Evolutionary conservation across 148 eudicot genomes (phyloP).

Genomic region (Gaultheria prostrata): DNA sequence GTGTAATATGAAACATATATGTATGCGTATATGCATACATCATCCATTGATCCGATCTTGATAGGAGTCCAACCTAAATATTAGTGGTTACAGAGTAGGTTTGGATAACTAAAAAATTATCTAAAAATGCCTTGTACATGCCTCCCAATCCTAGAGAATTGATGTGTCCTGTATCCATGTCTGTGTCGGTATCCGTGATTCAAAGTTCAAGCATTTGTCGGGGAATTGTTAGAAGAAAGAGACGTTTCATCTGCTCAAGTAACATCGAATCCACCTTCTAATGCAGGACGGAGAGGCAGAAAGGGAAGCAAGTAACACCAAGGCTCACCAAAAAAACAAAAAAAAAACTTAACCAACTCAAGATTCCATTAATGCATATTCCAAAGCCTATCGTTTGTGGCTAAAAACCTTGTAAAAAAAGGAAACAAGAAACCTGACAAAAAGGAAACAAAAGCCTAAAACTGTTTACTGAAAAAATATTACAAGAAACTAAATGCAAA

Average conservation of each 20-base stretch:
- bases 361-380: not conserved
- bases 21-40: not conserved
- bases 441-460: not conserved
- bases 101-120: too few species aligned
- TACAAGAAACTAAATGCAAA: not conserved
- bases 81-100: too few species aligned
- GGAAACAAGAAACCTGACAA: not conserved
- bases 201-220: not conserved
- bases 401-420: not conserved
- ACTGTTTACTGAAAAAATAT: not conserved
- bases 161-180: too few species aligned
- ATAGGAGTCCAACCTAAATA: too few species aligned
- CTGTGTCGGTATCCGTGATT: too few species aligned
- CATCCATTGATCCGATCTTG: too few species aligned
- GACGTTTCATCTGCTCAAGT: not conserved
- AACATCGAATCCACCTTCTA: not conserved
- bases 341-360: not conserved
- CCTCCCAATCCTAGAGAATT: too few species aligned
- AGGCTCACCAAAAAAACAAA: not conserved
- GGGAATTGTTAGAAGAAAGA: not conserved
- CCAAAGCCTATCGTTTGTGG: not conserved
- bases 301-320: not conserved
- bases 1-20: not conserved
- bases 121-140: too few species aligned
- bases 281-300: not conserved